Base-by-base conservation (phyloP, 1,284 basidiomycete genomes). In the Trametes versicolor region DNA sequence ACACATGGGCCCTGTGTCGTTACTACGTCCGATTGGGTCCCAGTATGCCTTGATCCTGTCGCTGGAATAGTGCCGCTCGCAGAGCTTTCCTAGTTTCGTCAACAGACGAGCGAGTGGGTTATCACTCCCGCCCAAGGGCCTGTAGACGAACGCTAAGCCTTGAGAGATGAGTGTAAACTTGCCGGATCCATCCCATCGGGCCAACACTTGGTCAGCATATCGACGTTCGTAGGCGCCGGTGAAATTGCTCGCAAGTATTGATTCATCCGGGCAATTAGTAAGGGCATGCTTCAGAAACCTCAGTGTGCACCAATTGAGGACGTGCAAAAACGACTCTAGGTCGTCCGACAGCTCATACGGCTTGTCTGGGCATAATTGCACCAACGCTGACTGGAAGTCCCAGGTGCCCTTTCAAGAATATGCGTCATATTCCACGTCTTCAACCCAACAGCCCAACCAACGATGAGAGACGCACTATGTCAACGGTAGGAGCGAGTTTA, bases 251-350 rank as follows among this genome's bases (percentile, higher is more conserved):
- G 39, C 17, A 4, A 41, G 39, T 17, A 9, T 17, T 17, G 8
- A 9, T 17, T 41, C 17, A 17, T 41, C 17, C 4, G 4, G 8
- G 12, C 4, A 4, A 17, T 36, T 36, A 23, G 34, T 23, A 21
- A 21, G n/a, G 2, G n/a, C 13, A 19, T 58, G 56, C 36, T 17
- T 13, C 12, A 58, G n/a, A 27, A 43, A 60, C 21, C 27, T 55
- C n/a, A 50, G 41, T 6, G 50, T 23, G 25, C 54, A 41, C 58
- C 58, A 65, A 19, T 60, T 32, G 7, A 62, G 47, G 4, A 58
- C 51, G 17, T 68, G 66, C 4, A 67, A 36, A 23, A 70, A 67
- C 5, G 66, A 66, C 52, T 70, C 69, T 2, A 68, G 48, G 34
- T 70, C 69, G 37, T 70, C 69, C 13, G 62, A 60, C 9, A 62